Percentiles rank a stretch among this genome's conserved stretches.
These are phyloP conservation scores for Carallia brachiata DNA, from an alignment of 345 rosid species.

Conservation along the genomic window DNA sequence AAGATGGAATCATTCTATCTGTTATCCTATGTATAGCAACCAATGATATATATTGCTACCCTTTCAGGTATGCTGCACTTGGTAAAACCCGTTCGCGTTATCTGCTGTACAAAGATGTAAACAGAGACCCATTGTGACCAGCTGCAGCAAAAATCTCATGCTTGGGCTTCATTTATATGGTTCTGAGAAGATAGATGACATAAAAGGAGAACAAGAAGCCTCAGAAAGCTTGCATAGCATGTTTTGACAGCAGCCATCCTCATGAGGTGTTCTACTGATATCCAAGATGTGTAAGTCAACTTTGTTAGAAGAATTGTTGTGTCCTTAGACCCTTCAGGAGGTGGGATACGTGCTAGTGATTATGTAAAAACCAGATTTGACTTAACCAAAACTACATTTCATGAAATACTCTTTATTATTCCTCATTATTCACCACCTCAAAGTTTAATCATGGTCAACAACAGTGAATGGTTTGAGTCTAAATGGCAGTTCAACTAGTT, in stretches of 20 bases:
- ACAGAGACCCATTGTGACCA: conserved; percentile 55
- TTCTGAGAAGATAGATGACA: not conserved
- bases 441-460: not conserved
- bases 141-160: not conserved
- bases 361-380: not conserved
- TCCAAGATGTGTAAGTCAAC: not conserved
- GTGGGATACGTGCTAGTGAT: not conserved
- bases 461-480: not conserved
- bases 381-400: no score
- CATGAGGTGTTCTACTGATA: not conserved
- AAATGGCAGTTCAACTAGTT: not conserved
- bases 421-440: not conserved
- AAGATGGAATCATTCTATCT: conserved; percentile 2
- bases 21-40: not conserved
- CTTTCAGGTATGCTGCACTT: conserved; percentile 79
- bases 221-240: conserved; percentile 5
- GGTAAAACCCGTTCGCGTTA: conserved; percentile 67
- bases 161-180: not conserved
- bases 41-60: conserved; percentile 7
- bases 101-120: conserved; percentile 81
- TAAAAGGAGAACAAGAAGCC: not conserved
- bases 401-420: no score
- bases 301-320: not conserved
- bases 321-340: not conserved
- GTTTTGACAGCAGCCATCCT: not conserved